phyloP scores from a whole-genome alignment of 768 basidiomycete species.

The Mycena capillaripes region DNA sequence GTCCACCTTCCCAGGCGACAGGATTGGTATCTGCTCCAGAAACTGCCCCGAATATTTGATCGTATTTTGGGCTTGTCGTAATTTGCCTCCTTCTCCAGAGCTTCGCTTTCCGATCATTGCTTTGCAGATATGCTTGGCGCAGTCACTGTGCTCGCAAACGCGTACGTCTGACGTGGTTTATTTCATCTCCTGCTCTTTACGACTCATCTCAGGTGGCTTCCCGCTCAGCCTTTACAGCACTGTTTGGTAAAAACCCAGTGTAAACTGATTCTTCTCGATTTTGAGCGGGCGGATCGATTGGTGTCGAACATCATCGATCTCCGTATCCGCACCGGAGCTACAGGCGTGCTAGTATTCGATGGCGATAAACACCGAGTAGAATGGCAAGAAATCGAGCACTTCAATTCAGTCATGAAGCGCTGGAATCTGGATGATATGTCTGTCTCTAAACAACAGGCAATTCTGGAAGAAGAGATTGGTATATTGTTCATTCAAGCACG shows the following conservation, averaged over 20 bases:
- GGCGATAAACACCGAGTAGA: constrained; percentile 52
- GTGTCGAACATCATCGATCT: constrained; percentile 48
- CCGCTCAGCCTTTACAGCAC: constrained; percentile 62
- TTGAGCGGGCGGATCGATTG: constrained; percentile 67
- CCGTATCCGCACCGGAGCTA: constrained; percentile 53
- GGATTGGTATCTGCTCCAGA: constrained; percentile 73
- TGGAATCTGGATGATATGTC: constrained; percentile 38
- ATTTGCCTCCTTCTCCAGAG: constrained; percentile 34
- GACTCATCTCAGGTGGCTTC: constrained; percentile 62
- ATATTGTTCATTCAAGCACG: constrained; percentile 39
- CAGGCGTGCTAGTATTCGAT: constrained; percentile 62
- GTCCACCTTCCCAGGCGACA: constrained; percentile 55
- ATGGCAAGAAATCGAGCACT: constrained; percentile 58
- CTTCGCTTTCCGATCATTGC: constrained; percentile 9
- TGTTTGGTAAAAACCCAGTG: constrained; percentile 69
- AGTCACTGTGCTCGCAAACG: constrained; percentile 70
- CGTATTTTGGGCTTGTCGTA: constrained; percentile 74
- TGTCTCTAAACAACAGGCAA: constrained; percentile 43
- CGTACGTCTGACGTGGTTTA: constrained; percentile 61
- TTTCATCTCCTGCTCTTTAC: constrained; percentile 30
- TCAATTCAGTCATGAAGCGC: constrained; percentile 50
- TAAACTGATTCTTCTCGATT: constrained; percentile 70
- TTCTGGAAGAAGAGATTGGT: constrained; percentile 50
- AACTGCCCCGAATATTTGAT: constrained; percentile 74
- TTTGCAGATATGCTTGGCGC: constrained; percentile 70